phyloP scores from a whole-genome alignment of 139 green algal species.

The Closterium sp. region DNA sequence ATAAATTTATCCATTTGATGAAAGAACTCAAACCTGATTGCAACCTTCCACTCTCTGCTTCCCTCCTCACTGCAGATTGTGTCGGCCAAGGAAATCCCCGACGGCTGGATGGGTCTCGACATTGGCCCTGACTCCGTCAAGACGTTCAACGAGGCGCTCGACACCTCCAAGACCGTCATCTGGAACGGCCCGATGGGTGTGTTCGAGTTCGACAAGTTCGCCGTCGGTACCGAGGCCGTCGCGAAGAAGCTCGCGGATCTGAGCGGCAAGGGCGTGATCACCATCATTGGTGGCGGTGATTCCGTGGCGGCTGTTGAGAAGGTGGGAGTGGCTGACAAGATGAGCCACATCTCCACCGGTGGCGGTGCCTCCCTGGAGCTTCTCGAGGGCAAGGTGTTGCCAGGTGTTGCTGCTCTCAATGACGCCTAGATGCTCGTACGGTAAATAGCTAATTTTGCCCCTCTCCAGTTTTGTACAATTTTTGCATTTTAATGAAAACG shows the following conservation, averaged over 20 bases:
- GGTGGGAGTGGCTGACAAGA: conserved; percentile 84
- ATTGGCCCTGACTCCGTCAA: conserved; percentile 89
- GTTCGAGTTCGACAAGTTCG: conserved; percentile 96
- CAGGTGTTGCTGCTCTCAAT: conserved; percentile 91
- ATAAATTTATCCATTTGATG: no score
- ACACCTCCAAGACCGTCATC: conserved; percentile 92
- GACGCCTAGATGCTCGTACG: conserved; percentile 64
- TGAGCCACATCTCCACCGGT: conserved; percentile 84
- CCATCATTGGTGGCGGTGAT: conserved; percentile 98
- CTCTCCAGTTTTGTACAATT: background rate
- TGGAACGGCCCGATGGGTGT: conserved; percentile 99
- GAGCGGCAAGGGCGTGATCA: conserved; percentile 66
- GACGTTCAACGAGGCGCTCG: conserved; percentile 78
- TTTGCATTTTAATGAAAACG: background rate
- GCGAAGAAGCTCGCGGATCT: conserved; percentile 86
- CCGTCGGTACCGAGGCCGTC: conserved; percentile 83
- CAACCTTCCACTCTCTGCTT: background rate
- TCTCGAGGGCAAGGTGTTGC: conserved; percentile 98
- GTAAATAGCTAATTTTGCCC: background rate
- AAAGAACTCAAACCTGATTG: background rate
- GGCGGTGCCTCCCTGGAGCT: conserved; percentile 96
- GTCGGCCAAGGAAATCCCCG: conserved; percentile 78
- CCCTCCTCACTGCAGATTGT: conserved; percentile 55
- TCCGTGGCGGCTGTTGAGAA: conserved; percentile 98
- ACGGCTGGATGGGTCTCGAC: conserved; percentile 99